Evolutionary conservation across 345 rosid species (phyloP), one percentile per base, ranked within the genome.

Genomic region (Pugionium dolabratum): DNA sequence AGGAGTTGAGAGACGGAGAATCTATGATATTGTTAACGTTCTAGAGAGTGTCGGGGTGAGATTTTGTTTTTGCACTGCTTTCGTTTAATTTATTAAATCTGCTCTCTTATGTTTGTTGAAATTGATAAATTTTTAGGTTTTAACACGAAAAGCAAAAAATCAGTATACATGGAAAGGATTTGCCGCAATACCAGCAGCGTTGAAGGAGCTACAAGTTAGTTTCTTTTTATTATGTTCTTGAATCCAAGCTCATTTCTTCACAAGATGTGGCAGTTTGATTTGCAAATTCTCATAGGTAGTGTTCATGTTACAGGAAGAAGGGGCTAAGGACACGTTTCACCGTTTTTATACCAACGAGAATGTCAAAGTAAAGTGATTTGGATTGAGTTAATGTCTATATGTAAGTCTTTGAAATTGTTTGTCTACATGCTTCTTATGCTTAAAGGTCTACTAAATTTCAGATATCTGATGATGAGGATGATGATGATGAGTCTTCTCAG

Each of bases 1-100:
- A 91, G 97, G 96, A 9, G 96, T 91, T 26, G 97, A 88, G 72
- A 80, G 97, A 41, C 82, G 97, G 48, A 79, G 97, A 57, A 88
- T 91, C 74, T 91, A 91, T 18, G 97, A 91, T 61, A 88, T 91
- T 34, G 97, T 91, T 50, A 91, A 91, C 48, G 87, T 91, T 28
- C 62, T 91, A 50, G 97, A 91, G 80, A 88, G 96, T 66, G 85
- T 91, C 49, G 96, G 96, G 56, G 97, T 91, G 68, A 79, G 87
- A 53, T 79, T 66, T 64, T 39, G 43, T 29, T 5, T 42, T 46
- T 37, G 43, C 36, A 6, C 1, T n/a, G 18, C 1, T 62, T 11
- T 26, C 7, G 0, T 2, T 11, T 37, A 37, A 2, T 35, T 29
- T 6, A 0, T 4, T 7, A 3, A 18, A n/a, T 58, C 1, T 59